phyloP scores from a whole-genome alignment of 1,284 basidiomycete species.

The Moesziomyces aphidis region DNA sequence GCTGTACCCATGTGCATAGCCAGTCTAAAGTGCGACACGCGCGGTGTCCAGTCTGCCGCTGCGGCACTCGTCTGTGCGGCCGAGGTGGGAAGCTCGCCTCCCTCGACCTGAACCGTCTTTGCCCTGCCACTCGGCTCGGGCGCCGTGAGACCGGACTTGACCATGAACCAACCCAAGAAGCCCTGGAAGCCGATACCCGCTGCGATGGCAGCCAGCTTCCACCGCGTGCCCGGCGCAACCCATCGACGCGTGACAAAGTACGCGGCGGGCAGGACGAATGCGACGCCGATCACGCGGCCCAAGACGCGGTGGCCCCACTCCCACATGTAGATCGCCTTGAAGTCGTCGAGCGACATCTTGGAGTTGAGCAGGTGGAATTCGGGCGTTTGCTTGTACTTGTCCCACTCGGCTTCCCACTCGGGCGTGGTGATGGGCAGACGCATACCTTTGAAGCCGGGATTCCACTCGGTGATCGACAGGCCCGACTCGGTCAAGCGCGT shows the following conservation, averaged over 20 bases:
- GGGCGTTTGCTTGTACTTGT: conserved; percentile 93
- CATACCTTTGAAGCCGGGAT: conserved; percentile 84
- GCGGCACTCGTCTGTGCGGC: conserved; percentile 22
- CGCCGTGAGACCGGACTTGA: conserved; percentile 85
- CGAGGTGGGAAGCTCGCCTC: conserved; percentile 10
- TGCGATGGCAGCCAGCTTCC: conserved; percentile 78
- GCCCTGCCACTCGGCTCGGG: conserved; percentile 34
- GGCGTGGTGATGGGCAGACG: conserved; percentile 81
- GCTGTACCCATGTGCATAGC: conserved; percentile 94
- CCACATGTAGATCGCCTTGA: conserved; percentile 98
- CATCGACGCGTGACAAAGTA: conserved; percentile 45
- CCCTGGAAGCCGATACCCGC: conserved; percentile 89
- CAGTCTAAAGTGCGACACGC: conserved; percentile 95
- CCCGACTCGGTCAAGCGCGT: conserved; percentile 98
- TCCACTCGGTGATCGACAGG: conserved; percentile 98
- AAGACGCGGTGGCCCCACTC: conserved; percentile 97
- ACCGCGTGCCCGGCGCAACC: conserved; percentile 70
- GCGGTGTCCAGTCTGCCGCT: conserved; percentile 70
- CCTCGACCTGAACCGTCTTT: conserved; percentile 15
- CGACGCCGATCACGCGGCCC: conserved; percentile 85
- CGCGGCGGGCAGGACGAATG: conserved; percentile 66
- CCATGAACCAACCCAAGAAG: conserved; percentile 98
- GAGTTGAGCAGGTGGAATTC: conserved; percentile 86
- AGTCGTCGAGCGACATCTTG: conserved; percentile 85
- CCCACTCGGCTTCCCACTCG: conserved; percentile 90